These are phyloP conservation scores for Thecamonas trahens DNA, from an alignment of 78 protist genomes.

Conservation along the genomic window DNA sequence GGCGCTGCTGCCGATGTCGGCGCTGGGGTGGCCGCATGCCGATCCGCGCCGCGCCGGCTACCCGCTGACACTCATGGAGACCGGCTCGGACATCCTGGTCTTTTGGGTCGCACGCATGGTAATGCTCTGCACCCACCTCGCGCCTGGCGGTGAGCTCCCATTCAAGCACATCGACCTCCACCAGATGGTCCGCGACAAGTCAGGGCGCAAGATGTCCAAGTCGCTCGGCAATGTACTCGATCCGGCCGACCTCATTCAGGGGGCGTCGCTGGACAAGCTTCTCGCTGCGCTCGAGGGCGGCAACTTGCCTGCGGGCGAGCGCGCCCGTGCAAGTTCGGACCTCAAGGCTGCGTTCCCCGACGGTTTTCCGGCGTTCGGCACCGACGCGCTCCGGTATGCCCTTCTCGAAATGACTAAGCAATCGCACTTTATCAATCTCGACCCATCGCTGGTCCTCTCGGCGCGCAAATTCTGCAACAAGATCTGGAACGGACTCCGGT, in stretches of 20 bases:
- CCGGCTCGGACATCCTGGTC: conserved; percentile 90
- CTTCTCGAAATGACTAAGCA: conserved; percentile 22
- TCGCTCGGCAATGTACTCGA: conserved; percentile 89
- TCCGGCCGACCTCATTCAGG: conserved; percentile 70
- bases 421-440: conserved; percentile 40
- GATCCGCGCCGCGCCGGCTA: conserved; percentile 8
- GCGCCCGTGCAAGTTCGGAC: background rate
- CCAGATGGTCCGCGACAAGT: conserved; percentile 78
- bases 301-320: background rate
- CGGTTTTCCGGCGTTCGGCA: conserved; percentile 84
- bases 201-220: conserved; percentile 96
- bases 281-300: background rate
- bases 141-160: conserved; percentile 44
- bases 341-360: conserved; percentile 52
- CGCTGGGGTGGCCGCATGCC: conserved; percentile 43
- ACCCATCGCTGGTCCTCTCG: conserved; percentile 51
- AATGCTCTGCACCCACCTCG: conserved; percentile 65
- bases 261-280: conserved; percentile 12
- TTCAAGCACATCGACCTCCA: conserved; percentile 41
- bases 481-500: conserved; percentile 75
- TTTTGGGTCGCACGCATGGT: conserved; percentile 96
- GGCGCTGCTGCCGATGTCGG: conserved; percentile 70
- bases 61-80: conserved; percentile 83
- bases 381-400: conserved; percentile 80
- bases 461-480: conserved; percentile 81